Percentiles rank a stretch among this genome's conserved stretches.
These are phyloP conservation scores for Picea glauca DNA, from an alignment of 75 land plant species.

Conservation along the genomic window DNA sequence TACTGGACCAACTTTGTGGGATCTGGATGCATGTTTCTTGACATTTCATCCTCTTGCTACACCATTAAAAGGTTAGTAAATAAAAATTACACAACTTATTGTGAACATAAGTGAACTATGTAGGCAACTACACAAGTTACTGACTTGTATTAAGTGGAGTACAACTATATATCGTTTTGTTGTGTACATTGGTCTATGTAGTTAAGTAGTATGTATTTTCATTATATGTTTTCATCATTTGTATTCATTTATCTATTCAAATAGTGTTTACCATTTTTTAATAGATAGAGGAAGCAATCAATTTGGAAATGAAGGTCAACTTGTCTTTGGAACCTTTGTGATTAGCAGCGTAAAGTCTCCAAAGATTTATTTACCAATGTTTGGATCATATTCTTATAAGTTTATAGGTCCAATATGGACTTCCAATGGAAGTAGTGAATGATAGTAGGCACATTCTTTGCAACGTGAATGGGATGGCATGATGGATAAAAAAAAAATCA, in stretches of 20 bases:
- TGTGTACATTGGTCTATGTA: neutral
- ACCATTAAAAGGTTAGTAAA: conserved; percentile 31
- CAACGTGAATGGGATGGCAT: neutral
- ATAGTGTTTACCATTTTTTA: neutral
- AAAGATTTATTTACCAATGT: conserved; percentile 43
- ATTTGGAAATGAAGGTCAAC: conserved; percentile 2
- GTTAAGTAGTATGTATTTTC: neutral
- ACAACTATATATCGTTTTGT: neutral
- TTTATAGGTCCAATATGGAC: conserved; percentile 63
- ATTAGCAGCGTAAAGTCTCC: conserved; percentile 8
- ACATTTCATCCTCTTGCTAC: conserved; percentile 78
- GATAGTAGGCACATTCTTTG: conserved; percentile 40
- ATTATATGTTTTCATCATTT: neutral
- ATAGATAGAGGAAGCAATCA: neutral
- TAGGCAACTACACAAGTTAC: too few relatives aligned
- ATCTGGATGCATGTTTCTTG: conserved; percentile 82
- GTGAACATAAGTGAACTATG: too few relatives aligned
- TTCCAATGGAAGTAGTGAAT: conserved; percentile 33
- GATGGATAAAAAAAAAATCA: too few relatives aligned
- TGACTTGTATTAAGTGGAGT: neutral
- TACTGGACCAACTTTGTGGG: conserved; percentile 73
- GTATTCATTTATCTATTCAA: neutral
- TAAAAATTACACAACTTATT: neutral
- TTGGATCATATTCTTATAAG: conserved; percentile 85
- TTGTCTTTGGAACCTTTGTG: neutral